These are phyloP conservation scores for Vitis hybrid DNA, from an alignment of 177 flowering plant species.

Conservation along the genomic window DNA sequence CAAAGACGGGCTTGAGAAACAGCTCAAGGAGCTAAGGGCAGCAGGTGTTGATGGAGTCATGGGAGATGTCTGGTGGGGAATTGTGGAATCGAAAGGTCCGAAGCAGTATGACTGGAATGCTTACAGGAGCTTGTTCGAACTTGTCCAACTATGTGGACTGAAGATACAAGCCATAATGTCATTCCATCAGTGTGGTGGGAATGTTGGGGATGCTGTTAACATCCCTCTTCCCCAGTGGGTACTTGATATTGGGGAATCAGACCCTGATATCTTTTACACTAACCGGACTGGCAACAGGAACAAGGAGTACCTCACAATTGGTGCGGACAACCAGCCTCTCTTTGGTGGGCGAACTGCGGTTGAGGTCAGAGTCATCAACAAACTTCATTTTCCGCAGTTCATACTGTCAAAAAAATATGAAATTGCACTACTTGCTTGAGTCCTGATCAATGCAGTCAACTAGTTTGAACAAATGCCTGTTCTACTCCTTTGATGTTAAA, in stretches of 20 bases:
- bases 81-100: slow-evolving; percentile 75
- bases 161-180: slow-evolving; percentile 90
- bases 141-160: slow-evolving; percentile 52
- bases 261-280: slow-evolving; percentile 83
- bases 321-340: slow-evolving; percentile 65
- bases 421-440: not conserved
- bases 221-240: slow-evolving; percentile 86
- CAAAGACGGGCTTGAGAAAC: slow-evolving; percentile 39
- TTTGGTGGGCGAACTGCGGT: slow-evolving; percentile 68
- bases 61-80: slow-evolving; percentile 97
- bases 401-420: not conserved
- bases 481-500: not conserved
- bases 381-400: not conserved
- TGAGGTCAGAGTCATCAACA: slow-evolving; percentile 39
- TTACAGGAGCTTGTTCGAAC: slow-evolving; percentile 62
- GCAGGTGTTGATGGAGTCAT: slow-evolving; percentile 85
- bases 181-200: slow-evolving; percentile 87
- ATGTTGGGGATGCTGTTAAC: slow-evolving; percentile 65
- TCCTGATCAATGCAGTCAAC: not conserved
- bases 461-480: not conserved
- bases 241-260: slow-evolving; percentile 50
- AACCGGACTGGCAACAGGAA: slow-evolving; percentile 57
- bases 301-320: slow-evolving; percentile 61
- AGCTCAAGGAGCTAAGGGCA: slow-evolving; percentile 54
- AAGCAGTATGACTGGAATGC: slow-evolving; percentile 73